These are phyloP conservation scores for Lodderomyces orthopsilosis DNA, from an alignment of 1,139 yeast genomes.

Conservation along the genomic window DNA sequence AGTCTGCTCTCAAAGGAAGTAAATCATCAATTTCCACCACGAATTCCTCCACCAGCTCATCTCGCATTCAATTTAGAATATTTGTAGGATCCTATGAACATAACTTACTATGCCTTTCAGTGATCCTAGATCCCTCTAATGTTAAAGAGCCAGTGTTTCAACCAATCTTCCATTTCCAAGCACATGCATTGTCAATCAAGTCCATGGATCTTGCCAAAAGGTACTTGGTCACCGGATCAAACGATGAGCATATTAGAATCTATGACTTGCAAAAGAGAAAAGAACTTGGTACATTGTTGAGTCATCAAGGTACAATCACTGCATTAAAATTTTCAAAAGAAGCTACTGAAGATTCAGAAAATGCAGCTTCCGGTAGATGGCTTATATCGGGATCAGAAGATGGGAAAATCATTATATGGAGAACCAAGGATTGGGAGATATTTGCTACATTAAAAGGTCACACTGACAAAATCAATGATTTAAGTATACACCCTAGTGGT, in stretches of 20 bases:
- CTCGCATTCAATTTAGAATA: constrained; percentile 56
- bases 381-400: constrained; percentile 87
- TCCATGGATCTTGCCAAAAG: constrained; percentile 80
- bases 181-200: constrained; percentile 86
- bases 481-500: constrained; percentile 91
- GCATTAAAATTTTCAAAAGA: constrained; percentile 67
- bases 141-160: constrained; percentile 62
- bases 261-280: constrained; percentile 93
- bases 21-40: constrained; percentile 2
- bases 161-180: constrained; percentile 93
- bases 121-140: constrained; percentile 43
- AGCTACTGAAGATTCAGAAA: constrained; percentile 11
- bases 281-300: constrained; percentile 85
- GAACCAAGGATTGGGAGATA: constrained; percentile 96
- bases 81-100: constrained; percentile 97
- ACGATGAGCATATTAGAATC: constrained; percentile 92
- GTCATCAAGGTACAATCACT: constrained; percentile 89
- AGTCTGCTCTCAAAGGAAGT: constrained; percentile 15
- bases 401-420: constrained; percentile 87
- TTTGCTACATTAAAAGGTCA: constrained; percentile 89
- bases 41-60: constrained; percentile 3
- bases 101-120: constrained; percentile 78
- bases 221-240: constrained; percentile 89
- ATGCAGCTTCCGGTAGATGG: constrained; percentile 68
- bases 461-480: constrained; percentile 69